These are phyloP conservation scores for Tylopilus intermedius DNA, from an alignment of 768 basidiomycete genomes.

Conservation along the genomic window DNA sequence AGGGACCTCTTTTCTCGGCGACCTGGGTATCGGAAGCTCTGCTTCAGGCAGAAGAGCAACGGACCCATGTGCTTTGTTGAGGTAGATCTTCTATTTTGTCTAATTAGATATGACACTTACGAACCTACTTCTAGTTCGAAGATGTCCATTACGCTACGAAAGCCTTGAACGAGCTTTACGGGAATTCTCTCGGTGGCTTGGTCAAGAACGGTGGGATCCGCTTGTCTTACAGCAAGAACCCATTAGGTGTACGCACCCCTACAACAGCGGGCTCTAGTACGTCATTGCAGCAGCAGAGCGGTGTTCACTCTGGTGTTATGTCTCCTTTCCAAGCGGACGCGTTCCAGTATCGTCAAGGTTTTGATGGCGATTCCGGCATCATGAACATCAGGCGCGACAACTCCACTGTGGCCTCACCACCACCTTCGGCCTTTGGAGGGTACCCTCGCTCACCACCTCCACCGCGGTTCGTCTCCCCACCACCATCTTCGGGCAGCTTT, in stretches of 20 bases:
- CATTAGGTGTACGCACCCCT: slow-evolving; percentile 85
- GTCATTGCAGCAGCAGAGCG: slow-evolving; percentile 26
- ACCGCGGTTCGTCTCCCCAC: slow-evolving; percentile 32
- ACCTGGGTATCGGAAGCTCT: slow-evolving; percentile 85
- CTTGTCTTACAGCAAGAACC: slow-evolving; percentile 96
- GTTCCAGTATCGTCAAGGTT: slow-evolving; percentile 29
- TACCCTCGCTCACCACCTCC: slow-evolving; percentile 33
- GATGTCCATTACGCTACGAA: slow-evolving; percentile 80
- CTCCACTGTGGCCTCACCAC: slow-evolving; percentile 21
- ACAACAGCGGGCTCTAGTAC: slow-evolving; percentile 43
- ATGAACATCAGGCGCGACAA: slow-evolving; percentile 25
- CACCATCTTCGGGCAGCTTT: slow-evolving; percentile 27
- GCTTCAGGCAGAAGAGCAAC: slow-evolving; percentile 93
- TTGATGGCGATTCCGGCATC: slow-evolving; percentile 22
- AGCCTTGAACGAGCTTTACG: slow-evolving; percentile 87
- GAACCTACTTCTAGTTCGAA: slow-evolving; percentile 60
- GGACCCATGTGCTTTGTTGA: slow-evolving; percentile 99
- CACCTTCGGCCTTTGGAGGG: slow-evolving; percentile 21
- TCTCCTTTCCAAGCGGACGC: slow-evolving; percentile 29
- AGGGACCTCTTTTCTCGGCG: slow-evolving; percentile 75
- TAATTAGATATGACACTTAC: background rate
- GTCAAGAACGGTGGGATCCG: slow-evolving; percentile 96
- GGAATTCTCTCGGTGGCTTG: slow-evolving; percentile 82
- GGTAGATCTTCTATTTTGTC: slow-evolving; percentile 39
- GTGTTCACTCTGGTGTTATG: slow-evolving; percentile 13